Base-by-base conservation (phyloP, 2,329 filamentous ascomycete genomes). In the Epichloe brachyelytri region DNA sequence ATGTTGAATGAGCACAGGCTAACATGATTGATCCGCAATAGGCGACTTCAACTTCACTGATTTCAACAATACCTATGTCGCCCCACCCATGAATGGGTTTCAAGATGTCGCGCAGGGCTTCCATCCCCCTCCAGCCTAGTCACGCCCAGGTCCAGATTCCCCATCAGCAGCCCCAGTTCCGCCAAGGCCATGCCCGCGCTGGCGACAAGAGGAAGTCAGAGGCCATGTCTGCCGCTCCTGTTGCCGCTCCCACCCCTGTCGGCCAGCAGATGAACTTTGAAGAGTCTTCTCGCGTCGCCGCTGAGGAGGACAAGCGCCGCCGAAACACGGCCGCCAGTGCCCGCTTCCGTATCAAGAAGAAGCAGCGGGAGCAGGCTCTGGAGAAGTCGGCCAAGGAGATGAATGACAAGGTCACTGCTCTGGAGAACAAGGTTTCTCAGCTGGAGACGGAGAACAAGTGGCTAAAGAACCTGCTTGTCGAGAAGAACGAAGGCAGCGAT, bases 301-400 rank as follows among this genome's bases (percentile, higher is more conserved):
- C 88, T 20, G 88, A 95, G 67, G 88, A 95, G 68, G 88, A 95
- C 66, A 94, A 94, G 72, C 84, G 88, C 47, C 82, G 88, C 53
- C 82, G 88, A 56, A 95, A 95, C 71, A 94, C 89, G 2, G 88
- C 88, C 34, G 88, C 88, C 51, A 89, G 84, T 57, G 88, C 88
- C 17, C 85, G 88, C 47, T 95, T 95, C 77, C 85, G 88, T 53
- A 82, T 93, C 65, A 95, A 95, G 81, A 95, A 95, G 83, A 95
- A 95, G 80, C 87, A 93, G 71, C 84, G 88, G 48, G 88, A 95
- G 72, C 86, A 90, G 67, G 85, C 86, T 8, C 80, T 94, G 49
- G 87, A 91, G 68, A 82, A 81, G 62, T 84, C 81, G 3, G 83
- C 88, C 60, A 88, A 89, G 68, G 88, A 94, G 58, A 86, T 91